A percentile compares a stretch with the other conserved stretches of the same genome.
Evolutionary conservation across 805 yeast genomes (phyloP).

Genomic region (Hanseniaspora meyeri): DNA sequence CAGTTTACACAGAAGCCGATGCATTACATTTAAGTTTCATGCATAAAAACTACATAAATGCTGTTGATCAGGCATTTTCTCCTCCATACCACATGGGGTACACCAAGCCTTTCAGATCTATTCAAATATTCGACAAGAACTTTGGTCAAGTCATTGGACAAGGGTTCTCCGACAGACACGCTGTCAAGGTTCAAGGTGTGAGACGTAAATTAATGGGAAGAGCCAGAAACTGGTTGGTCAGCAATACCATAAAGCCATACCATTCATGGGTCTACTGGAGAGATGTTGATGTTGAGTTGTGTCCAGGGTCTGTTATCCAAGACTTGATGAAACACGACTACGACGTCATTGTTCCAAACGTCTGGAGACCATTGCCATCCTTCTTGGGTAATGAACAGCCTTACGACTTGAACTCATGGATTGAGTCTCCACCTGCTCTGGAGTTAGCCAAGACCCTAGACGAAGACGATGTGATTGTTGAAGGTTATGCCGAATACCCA

Average conservation of each 20-base stretch:
- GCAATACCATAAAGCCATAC: slow-evolving; percentile 63
- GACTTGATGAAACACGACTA: slow-evolving; percentile 56
- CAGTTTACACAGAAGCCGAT: slow-evolving; percentile 10
- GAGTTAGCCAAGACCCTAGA: slow-evolving; percentile 50
- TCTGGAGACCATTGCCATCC: slow-evolving; percentile 93
- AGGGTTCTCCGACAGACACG: slow-evolving; percentile 73
- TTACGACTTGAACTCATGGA: slow-evolving; percentile 93
- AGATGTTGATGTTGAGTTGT: slow-evolving; percentile 74
- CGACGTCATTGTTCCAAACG: slow-evolving; percentile 74
- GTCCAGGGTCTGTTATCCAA: slow-evolving; percentile 65
- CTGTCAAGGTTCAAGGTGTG: slow-evolving; percentile 73
- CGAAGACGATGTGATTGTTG: slow-evolving; percentile 79
- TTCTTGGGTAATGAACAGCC: slow-evolving; percentile 87
- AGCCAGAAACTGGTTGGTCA: slow-evolving; percentile 72
- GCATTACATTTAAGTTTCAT: slow-evolving; percentile 51
- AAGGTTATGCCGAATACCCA: slow-evolving; percentile 77
- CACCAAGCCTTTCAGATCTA: slow-evolving; percentile 58
- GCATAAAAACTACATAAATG: slow-evolving; percentile 50
- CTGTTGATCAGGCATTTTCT: slow-evolving; percentile 45
- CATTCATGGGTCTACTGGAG: slow-evolving; percentile 91
- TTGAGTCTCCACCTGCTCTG: slow-evolving; percentile 69
- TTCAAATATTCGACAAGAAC: slow-evolving; percentile 69
- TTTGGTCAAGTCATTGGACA: slow-evolving; percentile 79
- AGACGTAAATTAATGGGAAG: slow-evolving; percentile 77
- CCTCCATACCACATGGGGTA: slow-evolving; percentile 57